Conservation (phyloP, 1,284 basidiomycete species). For the Marasmius sp. region DNA sequence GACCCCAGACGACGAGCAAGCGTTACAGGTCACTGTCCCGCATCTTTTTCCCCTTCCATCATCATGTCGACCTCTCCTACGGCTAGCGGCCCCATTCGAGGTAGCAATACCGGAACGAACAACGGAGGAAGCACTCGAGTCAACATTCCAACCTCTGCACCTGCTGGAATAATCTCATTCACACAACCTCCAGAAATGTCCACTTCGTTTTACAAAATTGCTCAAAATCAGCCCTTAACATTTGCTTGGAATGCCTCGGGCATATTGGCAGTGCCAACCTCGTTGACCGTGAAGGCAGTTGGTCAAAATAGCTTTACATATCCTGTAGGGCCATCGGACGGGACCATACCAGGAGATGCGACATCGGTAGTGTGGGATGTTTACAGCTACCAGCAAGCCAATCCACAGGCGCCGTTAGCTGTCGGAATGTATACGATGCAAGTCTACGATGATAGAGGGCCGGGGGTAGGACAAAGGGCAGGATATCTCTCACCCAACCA, state of each 20-base stretch:
- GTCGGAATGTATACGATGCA: constrained; percentile 76
- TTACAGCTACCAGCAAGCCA: constrained; percentile 69
- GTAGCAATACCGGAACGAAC: too few relatives aligned
- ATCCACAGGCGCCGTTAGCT: constrained; percentile 68
- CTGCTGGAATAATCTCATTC: constrained; percentile 68
- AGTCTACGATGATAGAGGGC: constrained; percentile 65
- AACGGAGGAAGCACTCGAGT: too few relatives aligned
- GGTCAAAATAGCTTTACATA: constrained; percentile 89
- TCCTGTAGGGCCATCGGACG: constrained; percentile 74
- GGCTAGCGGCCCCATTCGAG: too few relatives aligned
- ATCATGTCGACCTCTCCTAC: too few relatives aligned
- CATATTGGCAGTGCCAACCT: constrained; percentile 65
- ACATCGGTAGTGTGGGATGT: constrained; percentile 82
- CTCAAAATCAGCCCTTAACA: constrained; percentile 69
- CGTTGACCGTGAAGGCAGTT: constrained; percentile 79
- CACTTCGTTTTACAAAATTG: constrained; percentile 90
- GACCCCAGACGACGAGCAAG: too few relatives aligned
- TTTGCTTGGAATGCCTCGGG: constrained; percentile 91
- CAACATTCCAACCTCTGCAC: constrained; percentile 52
- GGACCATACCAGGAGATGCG: constrained; percentile 41
- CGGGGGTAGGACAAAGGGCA: constrained; percentile 52
- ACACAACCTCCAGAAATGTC: constrained; percentile 80
- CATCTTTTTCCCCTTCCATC: too few relatives aligned
- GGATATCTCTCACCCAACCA: constrained; percentile 75
- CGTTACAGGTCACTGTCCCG: too few relatives aligned